Conservation (phyloP, 768 basidiomycete genomes). For the Suillus spraguei region DNA sequence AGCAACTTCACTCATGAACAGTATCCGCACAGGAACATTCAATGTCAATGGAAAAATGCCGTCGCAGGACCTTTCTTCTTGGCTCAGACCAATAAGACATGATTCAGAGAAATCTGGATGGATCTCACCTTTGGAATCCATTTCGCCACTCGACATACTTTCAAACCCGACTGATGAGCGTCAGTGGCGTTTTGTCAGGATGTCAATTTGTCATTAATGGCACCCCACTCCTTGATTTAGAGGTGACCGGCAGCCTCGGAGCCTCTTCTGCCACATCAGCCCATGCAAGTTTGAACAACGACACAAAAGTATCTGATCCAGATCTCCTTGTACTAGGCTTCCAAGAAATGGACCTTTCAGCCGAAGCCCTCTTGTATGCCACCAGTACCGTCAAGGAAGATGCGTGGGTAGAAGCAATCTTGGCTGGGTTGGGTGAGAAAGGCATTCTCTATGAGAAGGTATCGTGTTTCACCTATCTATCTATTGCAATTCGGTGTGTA, state of each 20-base stretch:
- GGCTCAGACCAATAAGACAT: slow-evolving; percentile 45
- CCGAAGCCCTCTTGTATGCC: slow-evolving; percentile 77
- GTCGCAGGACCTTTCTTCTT: slow-evolving; percentile 68
- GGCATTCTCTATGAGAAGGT: slow-evolving; percentile 70
- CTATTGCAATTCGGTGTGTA: slow-evolving; percentile 3
- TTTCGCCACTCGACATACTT: slow-evolving; percentile 37
- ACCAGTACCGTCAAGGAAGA: slow-evolving; percentile 66
- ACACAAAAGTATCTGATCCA: slow-evolving; percentile 43
- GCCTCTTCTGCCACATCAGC: slow-evolving; percentile 14
- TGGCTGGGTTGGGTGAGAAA: slow-evolving; percentile 73
- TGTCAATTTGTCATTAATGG: neutral
- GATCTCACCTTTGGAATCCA: slow-evolving; percentile 37
- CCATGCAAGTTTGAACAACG: neutral
- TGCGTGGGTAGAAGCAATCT: slow-evolving; percentile 65
- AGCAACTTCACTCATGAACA: slow-evolving; percentile 27
- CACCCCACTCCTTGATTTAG: slow-evolving; percentile 12
- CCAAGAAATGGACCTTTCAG: slow-evolving; percentile 79
- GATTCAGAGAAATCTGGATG: slow-evolving; percentile 16
- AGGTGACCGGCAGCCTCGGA: slow-evolving; percentile 10
- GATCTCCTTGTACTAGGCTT: slow-evolving; percentile 79
- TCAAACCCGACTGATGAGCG: slow-evolving; percentile 26
- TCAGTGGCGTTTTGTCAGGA: slow-evolving; percentile 13
- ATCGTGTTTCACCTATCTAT: neutral
- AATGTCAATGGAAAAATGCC: slow-evolving; percentile 83
- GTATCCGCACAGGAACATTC: slow-evolving; percentile 77